Evolutionary conservation across 2,329 filamentous ascomycete species (phyloP), one percentile per base, ranked within the genome.

Genomic region (Lecanoromycetidae sp.): DNA sequence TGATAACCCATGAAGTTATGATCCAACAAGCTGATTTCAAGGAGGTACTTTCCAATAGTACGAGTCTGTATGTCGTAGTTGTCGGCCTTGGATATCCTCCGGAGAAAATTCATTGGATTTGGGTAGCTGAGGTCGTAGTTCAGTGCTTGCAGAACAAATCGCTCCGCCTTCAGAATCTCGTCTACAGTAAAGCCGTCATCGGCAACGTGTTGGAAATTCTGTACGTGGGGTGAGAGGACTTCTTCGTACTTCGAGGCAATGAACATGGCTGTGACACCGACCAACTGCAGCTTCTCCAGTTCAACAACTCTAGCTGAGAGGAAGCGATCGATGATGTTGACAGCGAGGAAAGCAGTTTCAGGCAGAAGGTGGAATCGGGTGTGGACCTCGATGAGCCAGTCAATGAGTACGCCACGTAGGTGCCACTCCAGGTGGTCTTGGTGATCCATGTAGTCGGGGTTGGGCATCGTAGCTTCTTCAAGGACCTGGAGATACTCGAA

Each of bases 91-190:
- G 90, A 96, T 66, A 98, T 94, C 57, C 93, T 85, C 55, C 91
- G 86, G 52, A 98, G 79, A 71, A 98, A 98, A 76, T 98, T 98
- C 91, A 98, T 98, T 19, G 91, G 91, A 68, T 98, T 98, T 48
- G 91, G 91, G 62, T 95, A 98, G 71, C 88, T 95, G 54, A 98
- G 79, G 63, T 98, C 90, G 65, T 95, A 98, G 70, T 95, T 83
- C 52, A 98, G 77, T 5, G 87, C 87, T 55, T 79, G 78, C 44
- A 98, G 80, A 55, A 98, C 82, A 63, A 93, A 94, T 56, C 91
- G 84, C 68, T 98, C 91, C n/a, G 91, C 91, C 61, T 86, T 90
- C 32, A 98, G 75, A 56, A 98, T 96, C 69, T 98, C 91, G 37
- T 85, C 80, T 64, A 95, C 90, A 4, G 80, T 84, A 67, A 96